Evolutionary conservation across 106 monocot genomes (phyloP), one percentile per base, ranked within the genome.

Genomic region (Dioscorea dumetorum): DNA sequence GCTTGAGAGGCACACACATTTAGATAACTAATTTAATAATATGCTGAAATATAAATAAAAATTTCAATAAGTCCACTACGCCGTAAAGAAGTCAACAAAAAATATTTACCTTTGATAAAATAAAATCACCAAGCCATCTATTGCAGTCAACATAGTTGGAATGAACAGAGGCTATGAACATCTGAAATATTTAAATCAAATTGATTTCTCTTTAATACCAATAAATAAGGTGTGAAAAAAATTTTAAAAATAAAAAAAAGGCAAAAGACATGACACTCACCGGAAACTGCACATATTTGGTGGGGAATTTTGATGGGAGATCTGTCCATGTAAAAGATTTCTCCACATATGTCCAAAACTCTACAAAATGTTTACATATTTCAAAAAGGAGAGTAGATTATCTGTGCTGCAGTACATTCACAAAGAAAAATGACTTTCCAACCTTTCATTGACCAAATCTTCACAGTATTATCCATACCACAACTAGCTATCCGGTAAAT

Each of bases 371-470:
- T 22, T 58, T 41, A 41, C 41, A 41, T 6, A 41, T 41, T 41
- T 41, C 41, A 41, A 41, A 41, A 41, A 41, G 6, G 41, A 10
- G 10, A 8, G 41, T 41, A 10, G 41, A 41, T 41, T 41, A 8
- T 41, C 10, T 41, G 0, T 41, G 41, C 41, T 41, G 10, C 41
- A 41, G 3, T 8, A 41, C 41, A 41, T 1, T 8, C 10, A 41
- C 41, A 41, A 41, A 41, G 41, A 41, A 41, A 72, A 56, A 24
- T 1, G 58, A 72, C 11, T 12, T 20, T 22, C 33, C 31, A 20
- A 97, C 99, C 99, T 87, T 93, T 99, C 93, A 93, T 99, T 1
- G 99, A 99, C 99, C 93, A 99, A 66, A 99, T 99, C 72, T 93
- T 99, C 63, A 99, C 93, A 64, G 93, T 90, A 48, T 93, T 90